Evolutionary conservation across 306 rosid species (phyloP), one percentile per base, ranked within the genome.

Genomic region (Fagus crenata): DNA sequence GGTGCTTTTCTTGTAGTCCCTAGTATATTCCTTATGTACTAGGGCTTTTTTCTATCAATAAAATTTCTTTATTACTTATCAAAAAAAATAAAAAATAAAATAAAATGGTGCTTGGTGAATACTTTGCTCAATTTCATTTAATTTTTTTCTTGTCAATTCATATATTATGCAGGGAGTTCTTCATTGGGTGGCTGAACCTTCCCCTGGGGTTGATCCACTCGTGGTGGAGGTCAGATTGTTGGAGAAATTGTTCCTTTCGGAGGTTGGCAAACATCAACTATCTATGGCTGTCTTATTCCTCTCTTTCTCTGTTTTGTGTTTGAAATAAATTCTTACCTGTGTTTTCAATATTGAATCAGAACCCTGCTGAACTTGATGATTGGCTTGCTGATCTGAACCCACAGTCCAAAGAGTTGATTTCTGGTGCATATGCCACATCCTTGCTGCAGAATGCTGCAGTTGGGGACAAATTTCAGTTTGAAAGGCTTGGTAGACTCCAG

Each of bases 331-430:
- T 18, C 51, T 3, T 69, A 56, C 46, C 73, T 71, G 39, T 43
- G 55, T 77, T 53, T 58, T 55, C 35, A 53, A 73, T 53, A 33
- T 35, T 75, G 83, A 40, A 72, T 72, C 84, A 92, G 99, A 96
- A 96, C 85, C 99, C 98, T 33, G 93, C 90, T 35, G 99, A 96
- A 77, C 97, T 96, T 71, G 96, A 91, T 3, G 89, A 96, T 67
- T 96, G 99, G 99, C 98, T 96, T 56, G 89, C 84, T 12, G 91
- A 96, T 83, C 84, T 96, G 77, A 92, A 91, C 77, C 92, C 90
- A 12, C 74, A 87, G 18, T 96, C 98, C 22, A 96, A 96, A 82
- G 84, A 70, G 67, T 78, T 89, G 17, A 69, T 88, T 69, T 85
- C 89, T 6, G 72, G 82, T 81, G 98, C 98, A 73, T 92, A 72